Evolutionary conservation across 495 filamentous ascomycete species (phyloP).

Genomic region (Viridothelium virens): DNA sequence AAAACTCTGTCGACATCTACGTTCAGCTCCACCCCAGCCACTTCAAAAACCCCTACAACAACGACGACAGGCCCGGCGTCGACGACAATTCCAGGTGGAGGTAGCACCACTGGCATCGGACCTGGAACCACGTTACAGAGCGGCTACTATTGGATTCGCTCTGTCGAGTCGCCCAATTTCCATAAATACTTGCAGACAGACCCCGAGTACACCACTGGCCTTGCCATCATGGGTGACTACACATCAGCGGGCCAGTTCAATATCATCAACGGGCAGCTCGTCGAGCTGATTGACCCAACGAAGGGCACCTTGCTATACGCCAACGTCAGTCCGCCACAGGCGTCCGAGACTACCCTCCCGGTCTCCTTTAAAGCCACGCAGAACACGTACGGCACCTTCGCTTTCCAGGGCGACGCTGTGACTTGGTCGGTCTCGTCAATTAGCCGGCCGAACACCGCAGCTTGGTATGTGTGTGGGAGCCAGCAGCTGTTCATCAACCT

Average conservation of each 20-base stretch:
- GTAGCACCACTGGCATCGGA: slow-evolving; percentile 26
- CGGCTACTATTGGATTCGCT: slow-evolving; percentile 55
- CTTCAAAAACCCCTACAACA: slow-evolving; percentile 10
- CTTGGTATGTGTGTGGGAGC: slow-evolving; percentile 51
- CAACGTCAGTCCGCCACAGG: slow-evolving; percentile 26
- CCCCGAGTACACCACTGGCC: slow-evolving; percentile 41
- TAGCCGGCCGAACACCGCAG: slow-evolving; percentile 46
- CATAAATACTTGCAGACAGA: slow-evolving; percentile 57
- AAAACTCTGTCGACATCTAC: slow-evolving; percentile 16
- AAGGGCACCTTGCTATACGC: slow-evolving; percentile 36
- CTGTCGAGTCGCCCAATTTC: slow-evolving; percentile 52
- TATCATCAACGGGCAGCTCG: slow-evolving; percentile 49
- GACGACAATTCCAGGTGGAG: slow-evolving; percentile 16
- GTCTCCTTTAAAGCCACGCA: slow-evolving; percentile 43
- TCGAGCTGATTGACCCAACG: slow-evolving; percentile 36
- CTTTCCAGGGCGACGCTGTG: slow-evolving; percentile 49
- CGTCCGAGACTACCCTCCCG: slow-evolving; percentile 24
- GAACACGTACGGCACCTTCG: slow-evolving; percentile 52
- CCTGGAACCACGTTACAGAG: slow-evolving; percentile 41
- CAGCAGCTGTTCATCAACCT: slow-evolving; percentile 52
- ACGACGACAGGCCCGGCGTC: slow-evolving; percentile 15
- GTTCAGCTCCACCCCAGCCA: slow-evolving; percentile 15
- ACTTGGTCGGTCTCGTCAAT: slow-evolving; percentile 46
- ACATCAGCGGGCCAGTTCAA: slow-evolving; percentile 55
- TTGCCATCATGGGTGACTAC: slow-evolving; percentile 46